A percentile compares a stretch with the other conserved stretches of the same genome.
These are phyloP conservation scores for Eucalyptus polyanthemos DNA, from an alignment of 345 rosid species.

Conservation along the genomic window DNA sequence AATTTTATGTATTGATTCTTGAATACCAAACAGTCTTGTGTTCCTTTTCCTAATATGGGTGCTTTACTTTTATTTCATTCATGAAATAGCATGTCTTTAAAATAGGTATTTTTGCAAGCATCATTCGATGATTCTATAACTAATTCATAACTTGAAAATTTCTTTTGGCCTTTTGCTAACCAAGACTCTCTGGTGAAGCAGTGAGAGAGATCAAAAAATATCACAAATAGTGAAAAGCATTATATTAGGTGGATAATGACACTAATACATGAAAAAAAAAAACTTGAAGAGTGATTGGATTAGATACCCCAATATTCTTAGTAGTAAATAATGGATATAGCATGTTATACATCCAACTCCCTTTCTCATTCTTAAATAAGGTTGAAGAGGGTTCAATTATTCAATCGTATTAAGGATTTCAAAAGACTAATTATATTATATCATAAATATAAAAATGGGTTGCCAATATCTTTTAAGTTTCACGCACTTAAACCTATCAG, in stretches of 20 bases:
- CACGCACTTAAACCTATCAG: not conserved
- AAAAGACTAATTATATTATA: not conserved
- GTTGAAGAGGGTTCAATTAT: not conserved
- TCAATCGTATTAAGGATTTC: not conserved
- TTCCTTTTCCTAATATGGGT: not conserved
- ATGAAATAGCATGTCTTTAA: not conserved
- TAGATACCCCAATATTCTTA: not conserved
- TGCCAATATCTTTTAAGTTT: not conserved
- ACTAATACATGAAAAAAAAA: not conserved
- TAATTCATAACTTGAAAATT: not conserved
- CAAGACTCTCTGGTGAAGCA: accelerated
- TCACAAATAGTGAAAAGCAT: not conserved
- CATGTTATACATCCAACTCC: not conserved
- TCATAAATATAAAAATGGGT: not conserved
- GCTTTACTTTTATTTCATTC: not conserved
- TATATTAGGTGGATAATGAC: not conserved
- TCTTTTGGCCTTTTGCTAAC: not conserved
- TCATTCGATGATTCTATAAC: not conserved
- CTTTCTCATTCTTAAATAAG: not conserved
- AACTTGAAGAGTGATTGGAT: not conserved
- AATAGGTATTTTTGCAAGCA: not conserved
- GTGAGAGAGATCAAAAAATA: not conserved
- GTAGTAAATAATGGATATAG: not conserved
- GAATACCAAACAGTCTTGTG: not conserved
- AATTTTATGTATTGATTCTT: not conserved